Evolutionary conservation across 768 basidiomycete genomes (phyloP), one percentile per base, ranked within the genome.

Genomic region (Russula vinacea): DNA sequence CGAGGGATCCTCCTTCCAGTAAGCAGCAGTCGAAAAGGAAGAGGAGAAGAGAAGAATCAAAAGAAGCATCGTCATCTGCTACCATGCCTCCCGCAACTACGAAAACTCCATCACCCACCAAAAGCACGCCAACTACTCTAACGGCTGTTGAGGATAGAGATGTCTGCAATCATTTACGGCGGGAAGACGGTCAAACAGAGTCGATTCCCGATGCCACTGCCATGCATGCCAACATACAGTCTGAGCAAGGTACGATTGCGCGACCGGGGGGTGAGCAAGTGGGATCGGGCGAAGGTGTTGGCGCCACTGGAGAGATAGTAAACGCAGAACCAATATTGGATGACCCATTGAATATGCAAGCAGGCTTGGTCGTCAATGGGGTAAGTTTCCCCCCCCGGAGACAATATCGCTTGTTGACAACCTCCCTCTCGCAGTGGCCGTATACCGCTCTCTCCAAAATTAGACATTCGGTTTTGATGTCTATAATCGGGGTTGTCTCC

Each of bases 401-500:
- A 11, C 26, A 17, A 10, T 14, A 26, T 33, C 9, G 5, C n/a
- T 45, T 24, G 14, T 47, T 13, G 63, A 60, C 24, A 13, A 42
- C 22, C 44, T 49, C 19, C 14, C 33, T 2, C 22, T 50, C 5
- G 11, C 19, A 64, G 63, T 64, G 63, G 64, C 32, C 47, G 13
- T 65, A 61, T 26, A 57, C 64, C 4, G 59, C 64, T 22, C 49
- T 65, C 35, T 60, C 64, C 8, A 33, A 32, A 45, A 35, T 65
- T 2, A 65, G 50, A 39, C 1, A 8, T 22, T 19, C n/a, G 37
- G 69, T 62, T 4, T 61, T 68, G 58, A 55, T 71, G 62, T 75
- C 75, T 50, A 62, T 75, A 33, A 76, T 77, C 22, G 75, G 68
- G 7, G 68, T 80, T 6, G 77, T 75, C 33, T 56, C 64, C 0